These are phyloP conservation scores for Pisolithus orientalis DNA, from an alignment of 768 basidiomycete species.

Conservation along the genomic window DNA sequence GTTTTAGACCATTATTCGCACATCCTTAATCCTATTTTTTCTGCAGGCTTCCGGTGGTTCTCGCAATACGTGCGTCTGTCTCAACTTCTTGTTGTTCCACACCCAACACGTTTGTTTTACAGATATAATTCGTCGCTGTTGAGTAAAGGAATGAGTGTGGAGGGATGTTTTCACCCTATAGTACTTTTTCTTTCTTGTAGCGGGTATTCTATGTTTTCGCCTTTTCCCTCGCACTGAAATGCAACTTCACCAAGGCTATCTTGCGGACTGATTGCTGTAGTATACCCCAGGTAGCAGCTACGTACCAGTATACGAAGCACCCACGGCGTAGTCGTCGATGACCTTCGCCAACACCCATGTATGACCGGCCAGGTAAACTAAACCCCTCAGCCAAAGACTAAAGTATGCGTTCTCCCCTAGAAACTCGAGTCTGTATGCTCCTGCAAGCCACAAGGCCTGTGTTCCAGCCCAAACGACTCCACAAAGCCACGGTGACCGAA, in stretches of 20 bases:
- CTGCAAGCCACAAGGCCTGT: slow-evolving; percentile 87
- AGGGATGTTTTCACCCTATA: neutral
- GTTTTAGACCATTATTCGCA: neutral
- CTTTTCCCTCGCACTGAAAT: too few relatives aligned
- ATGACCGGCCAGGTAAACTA: slow-evolving; percentile 71
- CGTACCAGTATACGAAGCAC: neutral
- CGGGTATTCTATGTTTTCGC: too few relatives aligned
- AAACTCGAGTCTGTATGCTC: slow-evolving; percentile 90
- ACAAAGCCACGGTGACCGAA: slow-evolving; percentile 47
- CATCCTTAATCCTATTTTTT: slow-evolving; percentile 2
- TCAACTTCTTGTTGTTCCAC: neutral
- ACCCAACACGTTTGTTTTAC: slow-evolving; percentile 6
- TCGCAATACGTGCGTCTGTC: slow-evolving; percentile 82
- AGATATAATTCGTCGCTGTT: slow-evolving; percentile 18
- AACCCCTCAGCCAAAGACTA: slow-evolving; percentile 70
- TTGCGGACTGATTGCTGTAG: neutral
- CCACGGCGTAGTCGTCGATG: slow-evolving; percentile 39
- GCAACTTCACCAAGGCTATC: too few relatives aligned
- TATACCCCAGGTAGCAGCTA: neutral
- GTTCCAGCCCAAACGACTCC: slow-evolving; percentile 62
- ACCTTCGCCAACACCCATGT: slow-evolving; percentile 71
- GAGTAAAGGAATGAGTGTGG: slow-evolving; percentile 4
- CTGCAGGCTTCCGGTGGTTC: slow-evolving; percentile 84
- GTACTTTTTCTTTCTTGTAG: too few relatives aligned
- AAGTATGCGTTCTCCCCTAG: slow-evolving; percentile 68